A percentile compares a stretch with the other conserved stretches of the same genome.
Conservation (phyloP, 2,329 filamentous ascomycete genomes). For the Curvularia verruculosa region DNA sequence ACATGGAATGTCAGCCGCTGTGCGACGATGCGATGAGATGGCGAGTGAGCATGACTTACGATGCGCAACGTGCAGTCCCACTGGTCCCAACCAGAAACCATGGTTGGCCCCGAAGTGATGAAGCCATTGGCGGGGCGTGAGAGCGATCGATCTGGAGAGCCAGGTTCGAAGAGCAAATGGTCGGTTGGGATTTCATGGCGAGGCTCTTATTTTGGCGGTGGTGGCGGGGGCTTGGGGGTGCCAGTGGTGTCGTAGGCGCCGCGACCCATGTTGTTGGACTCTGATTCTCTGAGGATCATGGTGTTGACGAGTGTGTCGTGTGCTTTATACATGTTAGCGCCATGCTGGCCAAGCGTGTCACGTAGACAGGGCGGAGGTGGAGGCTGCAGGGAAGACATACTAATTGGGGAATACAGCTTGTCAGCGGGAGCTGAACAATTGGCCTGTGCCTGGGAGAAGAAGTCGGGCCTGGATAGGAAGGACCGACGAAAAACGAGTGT, state of each 20-base stretch:
- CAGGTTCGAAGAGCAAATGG: constrained; percentile 4
- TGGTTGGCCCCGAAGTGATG: neutral
- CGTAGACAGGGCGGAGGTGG: constrained; percentile 3
- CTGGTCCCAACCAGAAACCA: constrained; percentile 39
- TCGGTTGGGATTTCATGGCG: constrained; percentile 14
- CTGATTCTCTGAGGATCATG: constrained; percentile 53
- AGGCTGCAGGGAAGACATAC: constrained; percentile 34
- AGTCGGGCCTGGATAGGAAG: constrained; percentile 12
- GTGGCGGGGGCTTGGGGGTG: constrained; percentile 54
- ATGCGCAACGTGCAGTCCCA: constrained; percentile 40
- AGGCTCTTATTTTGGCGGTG: constrained; percentile 48
- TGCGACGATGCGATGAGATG: neutral
- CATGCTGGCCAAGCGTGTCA: constrained; percentile 20
- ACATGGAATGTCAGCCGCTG: neutral
- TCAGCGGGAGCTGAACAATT: constrained; percentile 32
- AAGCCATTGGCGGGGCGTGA: neutral
- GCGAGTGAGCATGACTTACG: constrained; percentile 46
- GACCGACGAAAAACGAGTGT: constrained; percentile 26
- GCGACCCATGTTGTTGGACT: constrained; percentile 55
- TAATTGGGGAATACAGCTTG: constrained; percentile 23
- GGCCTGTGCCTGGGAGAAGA: constrained; percentile 25
- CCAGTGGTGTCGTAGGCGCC: constrained; percentile 59
- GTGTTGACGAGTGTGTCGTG: constrained; percentile 30
- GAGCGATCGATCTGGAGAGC: neutral
- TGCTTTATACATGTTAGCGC: constrained; percentile 44